Percentiles rank a stretch among this genome's conserved stretches.
These are phyloP conservation scores for Bolboschoenoplectus hybrid DNA, from an alignment of 202 grass and related monocot species.

Conservation along the genomic window DNA sequence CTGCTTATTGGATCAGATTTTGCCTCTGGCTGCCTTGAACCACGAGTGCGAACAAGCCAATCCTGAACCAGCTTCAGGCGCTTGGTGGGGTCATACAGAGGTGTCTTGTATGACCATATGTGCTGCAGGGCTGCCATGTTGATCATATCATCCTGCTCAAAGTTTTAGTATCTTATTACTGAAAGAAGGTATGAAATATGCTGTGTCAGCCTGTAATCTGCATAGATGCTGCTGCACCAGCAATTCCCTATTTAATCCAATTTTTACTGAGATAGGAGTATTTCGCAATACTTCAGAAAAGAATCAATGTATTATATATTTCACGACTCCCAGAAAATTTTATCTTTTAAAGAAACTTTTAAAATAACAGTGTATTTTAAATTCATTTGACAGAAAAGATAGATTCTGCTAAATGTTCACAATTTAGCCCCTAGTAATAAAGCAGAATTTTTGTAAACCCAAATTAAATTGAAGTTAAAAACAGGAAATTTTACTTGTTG, in stretches of 20 bases:
- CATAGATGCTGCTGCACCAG: background rate
- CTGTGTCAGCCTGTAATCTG: background rate
- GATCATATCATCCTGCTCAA: conserved; percentile 44
- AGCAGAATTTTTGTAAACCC: background rate
- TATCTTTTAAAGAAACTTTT: background rate
- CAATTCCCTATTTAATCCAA: background rate
- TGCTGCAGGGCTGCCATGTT: conserved; percentile 61
- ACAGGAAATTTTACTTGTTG: background rate
- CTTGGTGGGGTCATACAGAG: conserved; percentile 48
- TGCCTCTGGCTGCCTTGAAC: conserved; percentile 24
- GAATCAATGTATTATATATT: background rate
- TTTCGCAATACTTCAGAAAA: background rate
- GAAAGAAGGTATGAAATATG: background rate
- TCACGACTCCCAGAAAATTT: background rate
- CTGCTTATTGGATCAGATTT: conserved; percentile 46
- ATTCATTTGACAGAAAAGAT: conserved; percentile 1
- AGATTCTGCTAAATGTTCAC: background rate
- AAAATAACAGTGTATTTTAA: background rate
- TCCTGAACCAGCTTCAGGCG: conserved; percentile 54
- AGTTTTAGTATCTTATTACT: conserved; percentile 1
- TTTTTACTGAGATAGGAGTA: background rate
- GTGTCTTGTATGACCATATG: conserved; percentile 65
- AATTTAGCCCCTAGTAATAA: background rate
- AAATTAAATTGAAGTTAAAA: background rate
- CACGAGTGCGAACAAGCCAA: conserved; percentile 44